These are phyloP conservation scores for Debaryomyces hansenii DNA, from an alignment of 805 yeast species.

Conservation along the genomic window DNA sequence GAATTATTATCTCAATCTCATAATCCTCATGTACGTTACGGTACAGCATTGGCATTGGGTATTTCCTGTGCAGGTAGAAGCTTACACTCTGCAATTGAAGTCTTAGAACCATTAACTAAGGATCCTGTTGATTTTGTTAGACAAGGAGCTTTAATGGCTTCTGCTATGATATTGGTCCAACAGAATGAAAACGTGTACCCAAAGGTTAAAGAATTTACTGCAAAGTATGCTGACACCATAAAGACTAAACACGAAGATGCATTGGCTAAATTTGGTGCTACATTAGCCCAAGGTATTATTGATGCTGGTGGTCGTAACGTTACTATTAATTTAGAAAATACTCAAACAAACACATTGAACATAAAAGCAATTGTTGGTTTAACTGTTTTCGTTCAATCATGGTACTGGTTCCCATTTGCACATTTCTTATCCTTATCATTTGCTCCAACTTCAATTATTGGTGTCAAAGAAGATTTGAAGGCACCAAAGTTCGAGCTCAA, in stretches of 20 bases:
- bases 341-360: constrained; percentile 87
- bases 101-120: constrained; percentile 86
- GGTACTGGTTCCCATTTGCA: constrained; percentile 98
- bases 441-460: constrained; percentile 87
- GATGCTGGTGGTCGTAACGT: constrained; percentile 99
- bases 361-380: constrained; percentile 90
- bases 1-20: constrained; percentile 91
- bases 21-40: constrained; percentile 97
- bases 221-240: constrained; percentile 71
- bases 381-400: constrained; percentile 84
- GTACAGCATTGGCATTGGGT: constrained; percentile 96
- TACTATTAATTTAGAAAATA: constrained; percentile 86
- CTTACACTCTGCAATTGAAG: constrained; percentile 82
- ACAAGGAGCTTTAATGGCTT: constrained; percentile 93
- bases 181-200: constrained; percentile 83
- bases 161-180: constrained; percentile 85
- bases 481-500: constrained; percentile 81
- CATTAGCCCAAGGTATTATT: constrained; percentile 93
- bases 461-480: constrained; percentile 75
- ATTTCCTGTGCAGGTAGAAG: constrained; percentile 97
- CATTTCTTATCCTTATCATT: constrained; percentile 91
- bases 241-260: constrained; percentile 93
- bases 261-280: constrained; percentile 95
- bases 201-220: constrained; percentile 74
- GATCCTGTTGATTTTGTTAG: constrained; percentile 97